Percentiles rank a stretch among this genome's conserved stretches.
phyloP scores from a whole-genome alignment of 148 eudicot genomes.

The Chenopodium suecicum region DNA sequence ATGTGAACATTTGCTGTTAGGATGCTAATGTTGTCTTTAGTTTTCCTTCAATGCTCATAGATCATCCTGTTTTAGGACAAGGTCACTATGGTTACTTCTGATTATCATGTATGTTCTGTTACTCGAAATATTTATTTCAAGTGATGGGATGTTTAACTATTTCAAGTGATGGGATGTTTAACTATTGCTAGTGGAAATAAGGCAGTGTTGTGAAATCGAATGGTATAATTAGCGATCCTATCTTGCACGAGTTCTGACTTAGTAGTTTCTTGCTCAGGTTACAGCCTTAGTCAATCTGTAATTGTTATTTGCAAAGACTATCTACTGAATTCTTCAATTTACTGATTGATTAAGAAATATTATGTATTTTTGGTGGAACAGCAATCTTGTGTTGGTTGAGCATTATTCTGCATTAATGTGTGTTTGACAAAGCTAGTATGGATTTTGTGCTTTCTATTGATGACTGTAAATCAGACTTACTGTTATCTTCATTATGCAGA shows the following conservation, averaged over 20 bases:
- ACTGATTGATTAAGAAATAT: neutral
- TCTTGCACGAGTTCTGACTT: neutral
- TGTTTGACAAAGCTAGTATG: neutral
- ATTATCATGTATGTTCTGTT: neutral
- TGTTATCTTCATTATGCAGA: slow-evolving; percentile 34
- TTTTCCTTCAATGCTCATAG: neutral
- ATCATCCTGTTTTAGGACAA: neutral
- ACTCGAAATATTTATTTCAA: neutral
- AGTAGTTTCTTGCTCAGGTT: neutral
- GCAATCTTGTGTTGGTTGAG: neutral
- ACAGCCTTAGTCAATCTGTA: neutral
- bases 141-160: too few relatives aligned
- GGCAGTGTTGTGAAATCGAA: neutral
- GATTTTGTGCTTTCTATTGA: neutral
- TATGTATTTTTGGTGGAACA: neutral
- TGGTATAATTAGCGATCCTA: neutral
- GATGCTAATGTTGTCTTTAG: neutral
- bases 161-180: neutral
- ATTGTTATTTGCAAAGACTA: neutral
- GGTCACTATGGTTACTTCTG: neutral
- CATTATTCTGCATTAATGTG: neutral
- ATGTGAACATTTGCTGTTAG: neutral
- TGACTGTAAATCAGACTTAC: neutral
- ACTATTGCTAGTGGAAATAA: neutral
- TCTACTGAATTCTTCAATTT: neutral